phyloP scores from a whole-genome alignment of 2,329 filamentous ascomycete genomes.

The Emmonsiellopsis sp. region DNA sequence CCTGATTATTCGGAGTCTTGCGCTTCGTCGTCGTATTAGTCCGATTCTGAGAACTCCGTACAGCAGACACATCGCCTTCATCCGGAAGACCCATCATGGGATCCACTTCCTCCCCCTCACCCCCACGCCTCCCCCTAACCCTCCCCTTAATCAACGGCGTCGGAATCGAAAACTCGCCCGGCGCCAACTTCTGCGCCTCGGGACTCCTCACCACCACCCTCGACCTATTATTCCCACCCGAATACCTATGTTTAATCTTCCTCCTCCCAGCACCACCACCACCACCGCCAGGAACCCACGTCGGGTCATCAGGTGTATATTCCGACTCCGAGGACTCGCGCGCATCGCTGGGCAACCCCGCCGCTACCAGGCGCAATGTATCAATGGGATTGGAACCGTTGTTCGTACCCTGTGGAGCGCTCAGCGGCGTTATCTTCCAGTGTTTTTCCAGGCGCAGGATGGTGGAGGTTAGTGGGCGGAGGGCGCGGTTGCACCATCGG shows the following conservation, averaged over 20 bases:
- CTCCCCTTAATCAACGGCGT: constrained; percentile 34
- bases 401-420: constrained; percentile 13
- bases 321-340: constrained; percentile 21
- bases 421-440: constrained; percentile 23
- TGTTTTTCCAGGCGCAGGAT: constrained; percentile 34
- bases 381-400: constrained; percentile 8
- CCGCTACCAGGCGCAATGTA: constrained; percentile 2
- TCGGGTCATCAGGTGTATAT: constrained; percentile 28
- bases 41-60: too few relatives aligned
- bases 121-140: constrained; percentile 16
- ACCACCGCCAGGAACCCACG: constrained; percentile 27
- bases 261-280: constrained; percentile 17
- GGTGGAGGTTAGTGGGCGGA: constrained; percentile 34
- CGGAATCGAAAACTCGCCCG: constrained; percentile 33
- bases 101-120: constrained; percentile 13
- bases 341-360: constrained; percentile 6
- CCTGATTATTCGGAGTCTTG: constrained; percentile 1
- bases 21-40: constrained; percentile 6
- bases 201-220: constrained; percentile 25
- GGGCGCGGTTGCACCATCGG: constrained; percentile 35
- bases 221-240: constrained; percentile 21
- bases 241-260: constrained; percentile 30
- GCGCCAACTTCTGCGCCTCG: constrained; percentile 25
- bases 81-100: too few relatives aligned
- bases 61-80: too few relatives aligned